Evolutionary conservation across 2,329 filamentous ascomycete species (phyloP).

Genomic region (Akanthomyces uredinophilus): DNA sequence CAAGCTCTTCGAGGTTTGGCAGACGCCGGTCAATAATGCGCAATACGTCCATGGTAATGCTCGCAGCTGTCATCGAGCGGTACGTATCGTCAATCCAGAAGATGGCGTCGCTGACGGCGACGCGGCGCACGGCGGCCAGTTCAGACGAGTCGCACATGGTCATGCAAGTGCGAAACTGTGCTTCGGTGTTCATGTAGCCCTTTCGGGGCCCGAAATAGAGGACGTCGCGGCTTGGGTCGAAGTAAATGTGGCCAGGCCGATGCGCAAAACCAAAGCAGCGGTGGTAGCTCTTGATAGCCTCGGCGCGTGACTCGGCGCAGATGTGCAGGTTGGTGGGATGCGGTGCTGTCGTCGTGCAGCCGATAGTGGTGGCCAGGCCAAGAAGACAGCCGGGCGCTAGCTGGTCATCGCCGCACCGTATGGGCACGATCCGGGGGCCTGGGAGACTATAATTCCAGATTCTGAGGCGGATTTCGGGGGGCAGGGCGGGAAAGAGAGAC

Average conservation of each 20-base stretch:
- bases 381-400: background rate
- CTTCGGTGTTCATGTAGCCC: conserved; percentile 40
- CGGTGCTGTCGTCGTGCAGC: conserved; percentile 37
- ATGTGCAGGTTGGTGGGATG: conserved; percentile 41
- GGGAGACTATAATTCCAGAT: conserved; percentile 44
- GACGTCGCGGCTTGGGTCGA: conserved; percentile 38
- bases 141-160: conserved; percentile 37
- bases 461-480: conserved; percentile 41
- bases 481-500: conserved; percentile 39
- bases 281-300: conserved; percentile 37
- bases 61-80: conserved; percentile 34
- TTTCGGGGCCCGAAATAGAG: conserved; percentile 43
- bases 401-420: conserved; percentile 31
- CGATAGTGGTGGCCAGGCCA: conserved; percentile 17
- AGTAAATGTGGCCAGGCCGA: conserved; percentile 36
- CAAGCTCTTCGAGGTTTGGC: conserved; percentile 36
- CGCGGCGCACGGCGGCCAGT: conserved; percentile 34
- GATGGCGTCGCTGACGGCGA: conserved; percentile 43
- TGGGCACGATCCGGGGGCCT: conserved; percentile 37
- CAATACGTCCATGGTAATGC: conserved; percentile 36
- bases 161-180: conserved; percentile 42
- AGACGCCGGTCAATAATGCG: conserved; percentile 34
- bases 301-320: conserved; percentile 41
- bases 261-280: conserved; percentile 39
- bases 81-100: conserved; percentile 34